Evolutionary conservation across 257 asterid species (phyloP).

Genomic region (Przewalskia tangutica): DNA sequence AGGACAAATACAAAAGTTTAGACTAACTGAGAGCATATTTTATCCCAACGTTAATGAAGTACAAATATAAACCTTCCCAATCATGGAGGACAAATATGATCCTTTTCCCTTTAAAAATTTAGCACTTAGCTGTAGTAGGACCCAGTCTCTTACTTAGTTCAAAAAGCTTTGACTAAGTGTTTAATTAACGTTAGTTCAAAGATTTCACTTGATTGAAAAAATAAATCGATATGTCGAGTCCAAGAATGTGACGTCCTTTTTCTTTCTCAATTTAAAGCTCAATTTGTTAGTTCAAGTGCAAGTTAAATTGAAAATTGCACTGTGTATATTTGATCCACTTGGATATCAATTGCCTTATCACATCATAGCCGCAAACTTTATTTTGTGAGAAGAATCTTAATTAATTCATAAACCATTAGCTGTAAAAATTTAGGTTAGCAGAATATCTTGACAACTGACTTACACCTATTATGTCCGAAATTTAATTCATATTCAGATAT

Average conservation of each 20-base stretch:
- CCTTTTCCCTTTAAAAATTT: too few species aligned
- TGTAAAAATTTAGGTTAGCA: neutral
- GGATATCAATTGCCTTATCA: too few species aligned
- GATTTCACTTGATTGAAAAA: neutral
- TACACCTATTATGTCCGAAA: neutral
- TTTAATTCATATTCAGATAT: neutral
- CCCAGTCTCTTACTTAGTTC: neutral
- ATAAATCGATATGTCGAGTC: neutral
- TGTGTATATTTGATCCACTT: too few species aligned
- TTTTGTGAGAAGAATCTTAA: neutral
- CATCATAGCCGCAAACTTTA: neutral
- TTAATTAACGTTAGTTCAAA: neutral
- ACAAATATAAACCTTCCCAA: too few species aligned
- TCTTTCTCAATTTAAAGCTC: neutral
- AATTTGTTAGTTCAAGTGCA: neutral
- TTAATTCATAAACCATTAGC: neutral
- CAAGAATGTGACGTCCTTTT: neutral
- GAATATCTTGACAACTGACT: neutral
- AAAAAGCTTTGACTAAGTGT: neutral
- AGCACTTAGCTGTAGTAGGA: constrained; percentile 4
- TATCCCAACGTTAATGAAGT: too few species aligned
- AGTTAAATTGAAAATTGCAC: too few species aligned
- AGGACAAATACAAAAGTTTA: too few species aligned
- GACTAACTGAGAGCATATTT: too few species aligned
- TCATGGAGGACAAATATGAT: too few species aligned